Evolutionary conservation across 2,329 filamentous ascomycete genomes (phyloP).

Genomic region (Rhinocladiella mackenziei): DNA sequence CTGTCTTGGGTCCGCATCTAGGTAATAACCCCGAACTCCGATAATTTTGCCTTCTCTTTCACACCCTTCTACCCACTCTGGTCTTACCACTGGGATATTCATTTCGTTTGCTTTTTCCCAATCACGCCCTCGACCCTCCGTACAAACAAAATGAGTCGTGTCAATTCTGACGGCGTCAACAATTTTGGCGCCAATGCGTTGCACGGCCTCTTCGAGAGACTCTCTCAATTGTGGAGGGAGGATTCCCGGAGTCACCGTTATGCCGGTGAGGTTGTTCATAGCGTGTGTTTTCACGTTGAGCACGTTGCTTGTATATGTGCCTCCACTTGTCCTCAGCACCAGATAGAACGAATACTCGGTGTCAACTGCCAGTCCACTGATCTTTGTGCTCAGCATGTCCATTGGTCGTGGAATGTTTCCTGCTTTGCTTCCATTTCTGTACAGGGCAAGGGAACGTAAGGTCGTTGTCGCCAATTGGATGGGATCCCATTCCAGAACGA

Average conservation of each 20-base stretch:
- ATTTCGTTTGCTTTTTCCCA: constrained; percentile 98
- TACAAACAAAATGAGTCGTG: constrained; percentile 97
- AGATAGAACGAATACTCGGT: constrained; percentile 95
- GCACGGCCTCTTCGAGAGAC: constrained; percentile 68
- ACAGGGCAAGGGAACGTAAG: constrained; percentile 81
- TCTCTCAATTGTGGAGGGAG: constrained; percentile 71
- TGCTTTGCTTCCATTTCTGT: constrained; percentile 94
- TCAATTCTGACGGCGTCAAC: constrained; percentile 89
- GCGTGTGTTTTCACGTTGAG: constrained; percentile 88
- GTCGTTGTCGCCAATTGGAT: constrained; percentile 89
- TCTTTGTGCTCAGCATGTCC: constrained; percentile 92
- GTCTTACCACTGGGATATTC: constrained; percentile 94
- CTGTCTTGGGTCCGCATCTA: constrained; percentile 73
- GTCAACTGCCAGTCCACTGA: constrained; percentile 91
- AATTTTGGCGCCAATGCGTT: constrained; percentile 87
- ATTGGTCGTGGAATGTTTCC: constrained; percentile 85
- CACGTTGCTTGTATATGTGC: constrained; percentile 78
- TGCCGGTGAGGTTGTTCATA: constrained; percentile 94
- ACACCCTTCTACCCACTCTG: constrained; percentile 97
- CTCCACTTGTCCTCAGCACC: constrained; percentile 83
- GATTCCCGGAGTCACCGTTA: constrained; percentile 88
- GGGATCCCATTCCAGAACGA: constrained; percentile 97
- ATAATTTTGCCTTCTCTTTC: constrained; percentile 89
- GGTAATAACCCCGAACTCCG: constrained; percentile 90
- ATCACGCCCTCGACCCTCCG: constrained; percentile 78